phyloP scores from a whole-genome alignment of 2,329 filamentous ascomycete genomes.

The Fusarium tjaetaba region DNA sequence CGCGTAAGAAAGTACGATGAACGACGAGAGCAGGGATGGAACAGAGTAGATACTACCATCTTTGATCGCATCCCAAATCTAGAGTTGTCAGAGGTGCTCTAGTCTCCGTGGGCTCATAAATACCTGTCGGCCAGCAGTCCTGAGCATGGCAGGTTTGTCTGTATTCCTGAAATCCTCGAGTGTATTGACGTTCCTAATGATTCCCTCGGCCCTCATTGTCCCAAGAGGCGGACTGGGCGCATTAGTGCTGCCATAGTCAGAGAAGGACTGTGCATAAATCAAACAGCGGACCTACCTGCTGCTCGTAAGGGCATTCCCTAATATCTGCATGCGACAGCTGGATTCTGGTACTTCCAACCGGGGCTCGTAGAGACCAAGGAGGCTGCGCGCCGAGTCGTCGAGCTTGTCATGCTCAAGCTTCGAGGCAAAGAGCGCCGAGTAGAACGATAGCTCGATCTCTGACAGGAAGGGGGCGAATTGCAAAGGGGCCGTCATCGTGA shows the following conservation, averaged over 20 bases:
- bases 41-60: constrained; percentile 97
- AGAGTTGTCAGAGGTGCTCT: constrained; percentile 29
- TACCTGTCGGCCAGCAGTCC: constrained; percentile 82
- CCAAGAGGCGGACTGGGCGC: constrained; percentile 70
- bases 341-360: constrained; percentile 76
- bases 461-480: constrained; percentile 91
- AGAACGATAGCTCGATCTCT: constrained; percentile 95
- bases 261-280: constrained; percentile 29
- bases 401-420: constrained; percentile 99
- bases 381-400: constrained; percentile 87
- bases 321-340: constrained; percentile 89
- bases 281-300: constrained; percentile 71
- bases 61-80: constrained; percentile 98
- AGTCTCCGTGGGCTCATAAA: background rate
- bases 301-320: constrained; percentile 84
- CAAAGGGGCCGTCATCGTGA: constrained; percentile 61
- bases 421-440: constrained; percentile 86
- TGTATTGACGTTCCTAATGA: constrained; percentile 96
- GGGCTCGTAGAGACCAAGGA: constrained; percentile 90
- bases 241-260: constrained; percentile 44
- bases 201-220: constrained; percentile 86
- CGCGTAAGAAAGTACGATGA: constrained; percentile 89
- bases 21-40: constrained; percentile 89
- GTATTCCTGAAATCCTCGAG: constrained; percentile 89
- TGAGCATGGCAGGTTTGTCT: constrained; percentile 81